phyloP scores from a whole-genome alignment of 257 asterid species.

The Mitragyna speciosa region DNA sequence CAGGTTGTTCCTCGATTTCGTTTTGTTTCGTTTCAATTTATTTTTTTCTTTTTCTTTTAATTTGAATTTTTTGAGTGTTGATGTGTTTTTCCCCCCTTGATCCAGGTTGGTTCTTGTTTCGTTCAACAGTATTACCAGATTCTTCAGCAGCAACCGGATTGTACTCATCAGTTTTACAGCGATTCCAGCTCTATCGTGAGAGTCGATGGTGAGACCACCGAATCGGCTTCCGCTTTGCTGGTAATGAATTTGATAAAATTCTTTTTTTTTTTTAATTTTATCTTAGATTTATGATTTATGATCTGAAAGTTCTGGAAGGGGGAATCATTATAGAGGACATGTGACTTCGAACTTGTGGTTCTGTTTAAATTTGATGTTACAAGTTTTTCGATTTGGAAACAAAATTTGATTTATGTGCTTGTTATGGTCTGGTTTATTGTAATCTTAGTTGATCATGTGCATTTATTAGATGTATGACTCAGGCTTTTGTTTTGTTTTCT shows the following conservation, averaged over 20 bases:
- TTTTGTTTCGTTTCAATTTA: not conserved
- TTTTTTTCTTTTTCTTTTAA: not conserved
- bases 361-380: not conserved
- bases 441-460: not conserved
- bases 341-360: not conserved
- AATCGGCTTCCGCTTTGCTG: slow-evolving; percentile 58
- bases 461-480: not conserved
- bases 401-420: too few relatives aligned
- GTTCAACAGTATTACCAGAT: slow-evolving; percentile 80
- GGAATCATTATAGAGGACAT: too few relatives aligned
- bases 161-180: slow-evolving; percentile 71
- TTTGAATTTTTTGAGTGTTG: too few relatives aligned
- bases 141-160: slow-evolving; percentile 65
- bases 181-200: slow-evolving; percentile 66
- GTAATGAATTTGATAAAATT: slow-evolving; percentile 24
- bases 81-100: too few relatives aligned
- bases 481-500: not conserved
- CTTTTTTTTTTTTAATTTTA: not conserved
- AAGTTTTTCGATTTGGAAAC: not conserved
- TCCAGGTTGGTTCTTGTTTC: slow-evolving; percentile 78
- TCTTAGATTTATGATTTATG: not conserved
- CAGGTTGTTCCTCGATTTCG: slow-evolving; percentile 34
- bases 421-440: not conserved
- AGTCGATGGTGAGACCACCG: slow-evolving; percentile 60
- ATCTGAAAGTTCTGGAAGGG: not conserved